phyloP scores from a whole-genome alignment of 2,329 filamentous ascomycete genomes.

The Fusarium odoratissimum region DNA sequence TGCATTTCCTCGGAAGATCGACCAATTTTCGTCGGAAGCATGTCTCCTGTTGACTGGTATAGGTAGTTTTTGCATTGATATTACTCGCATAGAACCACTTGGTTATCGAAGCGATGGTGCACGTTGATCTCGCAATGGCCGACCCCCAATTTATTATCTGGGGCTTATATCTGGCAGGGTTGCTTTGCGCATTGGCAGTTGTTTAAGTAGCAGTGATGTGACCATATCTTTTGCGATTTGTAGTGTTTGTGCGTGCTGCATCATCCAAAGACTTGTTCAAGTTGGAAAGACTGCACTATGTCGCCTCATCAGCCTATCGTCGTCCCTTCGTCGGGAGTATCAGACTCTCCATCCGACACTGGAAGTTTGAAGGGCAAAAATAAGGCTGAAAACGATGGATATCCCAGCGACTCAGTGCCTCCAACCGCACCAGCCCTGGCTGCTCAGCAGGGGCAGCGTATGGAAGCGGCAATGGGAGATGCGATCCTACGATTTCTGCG shows the following conservation, averaged over 20 bases:
- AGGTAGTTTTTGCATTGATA: background rate
- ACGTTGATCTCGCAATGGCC: background rate
- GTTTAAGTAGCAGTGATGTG: background rate
- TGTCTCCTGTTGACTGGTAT: background rate
- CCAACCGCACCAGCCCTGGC: conserved; percentile 38
- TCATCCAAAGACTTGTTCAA: background rate
- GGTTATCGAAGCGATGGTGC: background rate
- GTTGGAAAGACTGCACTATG: background rate
- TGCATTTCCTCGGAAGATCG: background rate
- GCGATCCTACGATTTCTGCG: conserved; percentile 48
- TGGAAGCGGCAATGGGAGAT: conserved; percentile 49
- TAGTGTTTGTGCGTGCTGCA: background rate
- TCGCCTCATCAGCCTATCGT: background rate
- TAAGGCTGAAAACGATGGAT: background rate
- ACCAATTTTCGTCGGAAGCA: background rate
- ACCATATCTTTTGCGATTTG: background rate
- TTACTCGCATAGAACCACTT: background rate
- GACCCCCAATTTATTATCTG: background rate
- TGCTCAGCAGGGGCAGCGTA: conserved; percentile 42
- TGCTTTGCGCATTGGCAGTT: fast-evolving
- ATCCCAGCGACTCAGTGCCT: background rate
- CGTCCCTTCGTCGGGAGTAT: background rate
- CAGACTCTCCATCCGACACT: background rate
- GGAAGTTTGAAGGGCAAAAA: background rate
- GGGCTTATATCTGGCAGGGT: background rate